These are phyloP conservation scores for Aquilaria agallochum DNA, from an alignment of 441 rosid species.

Conservation along the genomic window DNA sequence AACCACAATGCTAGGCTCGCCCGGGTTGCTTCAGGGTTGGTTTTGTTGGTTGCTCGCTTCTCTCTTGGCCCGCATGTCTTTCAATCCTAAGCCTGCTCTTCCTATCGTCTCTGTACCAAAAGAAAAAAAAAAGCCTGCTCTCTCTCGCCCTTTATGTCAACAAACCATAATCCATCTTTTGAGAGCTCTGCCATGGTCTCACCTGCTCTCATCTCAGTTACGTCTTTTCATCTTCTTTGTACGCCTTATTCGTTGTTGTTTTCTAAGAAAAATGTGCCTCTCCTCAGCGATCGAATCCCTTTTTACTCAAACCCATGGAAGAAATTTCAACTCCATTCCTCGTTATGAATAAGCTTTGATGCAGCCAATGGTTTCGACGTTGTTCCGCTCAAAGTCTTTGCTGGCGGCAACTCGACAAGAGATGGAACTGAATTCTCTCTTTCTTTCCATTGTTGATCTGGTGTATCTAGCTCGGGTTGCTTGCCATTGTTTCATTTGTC, in stretches of 20 bases:
- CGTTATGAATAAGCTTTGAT: too few relatives aligned
- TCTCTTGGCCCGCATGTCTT: neutral
- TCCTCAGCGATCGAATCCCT: neutral
- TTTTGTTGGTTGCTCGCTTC: neutral
- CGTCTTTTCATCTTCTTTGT: neutral
- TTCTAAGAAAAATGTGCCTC: neutral
- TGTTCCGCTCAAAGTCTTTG: neutral
- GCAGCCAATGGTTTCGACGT: too few relatives aligned
- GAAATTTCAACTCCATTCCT: neutral
- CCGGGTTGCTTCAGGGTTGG: neutral
- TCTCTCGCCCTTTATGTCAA: neutral
- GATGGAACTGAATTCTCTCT: neutral
- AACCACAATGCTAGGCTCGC: conserved; percentile 4
- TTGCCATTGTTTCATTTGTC: too few relatives aligned
- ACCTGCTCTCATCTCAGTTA: neutral
- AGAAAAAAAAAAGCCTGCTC: conserved; percentile 16
- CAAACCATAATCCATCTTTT: too few relatives aligned
- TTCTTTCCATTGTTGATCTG: conserved; percentile 3
- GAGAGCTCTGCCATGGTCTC: too few relatives aligned
- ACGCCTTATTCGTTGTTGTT: neutral
- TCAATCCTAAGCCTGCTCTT: conserved; percentile 11
- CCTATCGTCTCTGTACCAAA: conserved; percentile 8
- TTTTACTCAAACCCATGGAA: too few relatives aligned
- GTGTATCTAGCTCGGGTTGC: too few relatives aligned
- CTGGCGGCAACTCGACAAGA: neutral